Percentiles rank a stretch among this genome's conserved stretches.
Conservation (phyloP, 2,329 filamentous ascomycete genomes). For the Dactylellina haptotyla region DNA sequence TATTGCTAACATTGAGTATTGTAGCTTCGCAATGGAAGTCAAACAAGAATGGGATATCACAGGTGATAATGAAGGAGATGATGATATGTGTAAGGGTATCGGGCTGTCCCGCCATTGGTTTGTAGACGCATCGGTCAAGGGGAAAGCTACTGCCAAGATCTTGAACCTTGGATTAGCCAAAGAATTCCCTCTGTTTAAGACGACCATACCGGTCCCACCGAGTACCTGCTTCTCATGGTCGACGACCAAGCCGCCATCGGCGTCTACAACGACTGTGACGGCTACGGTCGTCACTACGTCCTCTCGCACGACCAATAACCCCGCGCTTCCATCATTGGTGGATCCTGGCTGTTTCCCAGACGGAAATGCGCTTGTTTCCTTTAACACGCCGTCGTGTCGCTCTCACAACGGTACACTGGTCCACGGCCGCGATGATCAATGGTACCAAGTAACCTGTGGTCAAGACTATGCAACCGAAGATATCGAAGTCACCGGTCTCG, state of each 20-base stretch:
- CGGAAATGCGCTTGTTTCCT: neutral
- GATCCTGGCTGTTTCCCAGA: neutral
- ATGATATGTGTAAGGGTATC: neutral
- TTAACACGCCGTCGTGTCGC: neutral
- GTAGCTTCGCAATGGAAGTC: neutral
- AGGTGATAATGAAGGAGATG: neutral
- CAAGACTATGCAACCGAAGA: neutral
- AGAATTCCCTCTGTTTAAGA: neutral
- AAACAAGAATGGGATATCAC: neutral
- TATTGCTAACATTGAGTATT: neutral
- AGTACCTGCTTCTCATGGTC: constrained; percentile 3
- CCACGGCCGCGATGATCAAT: neutral
- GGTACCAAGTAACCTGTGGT: neutral
- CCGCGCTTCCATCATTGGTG: neutral
- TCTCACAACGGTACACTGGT: neutral
- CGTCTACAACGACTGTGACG: neutral
- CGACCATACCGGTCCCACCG: neutral
- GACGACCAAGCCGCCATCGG: neutral
- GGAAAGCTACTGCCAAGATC: neutral
- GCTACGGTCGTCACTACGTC: neutral
- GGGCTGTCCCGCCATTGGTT: neutral
- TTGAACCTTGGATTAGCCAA: neutral
- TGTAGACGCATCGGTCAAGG: neutral
- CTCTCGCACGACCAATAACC: too few relatives aligned
- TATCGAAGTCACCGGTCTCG: neutral